phyloP scores from a whole-genome alignment of 2,329 filamentous ascomycete genomes.

The Tolypocladium cylindrosporum region DNA sequence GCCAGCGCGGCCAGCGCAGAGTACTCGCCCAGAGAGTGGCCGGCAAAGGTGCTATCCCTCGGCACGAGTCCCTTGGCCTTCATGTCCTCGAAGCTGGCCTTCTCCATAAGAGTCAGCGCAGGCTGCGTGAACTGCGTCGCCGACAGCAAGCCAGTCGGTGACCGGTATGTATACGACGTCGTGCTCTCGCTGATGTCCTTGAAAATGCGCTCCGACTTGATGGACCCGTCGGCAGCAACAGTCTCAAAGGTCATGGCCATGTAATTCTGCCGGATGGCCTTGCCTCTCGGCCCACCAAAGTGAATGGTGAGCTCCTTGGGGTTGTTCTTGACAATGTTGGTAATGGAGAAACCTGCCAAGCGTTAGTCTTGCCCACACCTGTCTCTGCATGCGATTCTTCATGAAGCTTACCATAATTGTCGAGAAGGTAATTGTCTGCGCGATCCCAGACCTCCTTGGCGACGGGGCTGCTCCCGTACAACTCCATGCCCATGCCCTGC shows the following conservation, averaged over 20 bases:
- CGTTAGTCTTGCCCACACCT: not conserved
- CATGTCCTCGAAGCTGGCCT: conserved; percentile 99
- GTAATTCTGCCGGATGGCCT: conserved; percentile 97
- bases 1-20: conserved; percentile 91
- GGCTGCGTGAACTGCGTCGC: conserved; percentile 98
- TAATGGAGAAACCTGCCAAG: conserved; percentile 74
- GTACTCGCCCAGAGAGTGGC: conserved; percentile 97
- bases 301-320: conserved; percentile 97
- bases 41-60: conserved; percentile 92
- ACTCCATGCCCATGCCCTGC: conserved; percentile 99
- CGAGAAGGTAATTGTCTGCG: conserved; percentile 94
- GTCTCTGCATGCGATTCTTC: not conserved
- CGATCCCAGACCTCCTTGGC: conserved; percentile 97
- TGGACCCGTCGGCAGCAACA: conserved; percentile 80
- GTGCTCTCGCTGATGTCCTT: conserved; percentile 93
- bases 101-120: conserved; percentile 96
- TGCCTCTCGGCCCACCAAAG: conserved; percentile 93
- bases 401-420: conserved; percentile 75
- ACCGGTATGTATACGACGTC: conserved; percentile 93
- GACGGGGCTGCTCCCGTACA: conserved; percentile 87
- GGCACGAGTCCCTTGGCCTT: conserved; percentile 92
- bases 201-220: conserved; percentile 99
- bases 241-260: conserved; percentile 99
- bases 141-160: conserved; percentile 86
- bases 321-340: conserved; percentile 99